Conservation (phyloP, 2,329 filamentous ascomycete genomes). For the Tolypocladium ophioglossoides region DNA sequence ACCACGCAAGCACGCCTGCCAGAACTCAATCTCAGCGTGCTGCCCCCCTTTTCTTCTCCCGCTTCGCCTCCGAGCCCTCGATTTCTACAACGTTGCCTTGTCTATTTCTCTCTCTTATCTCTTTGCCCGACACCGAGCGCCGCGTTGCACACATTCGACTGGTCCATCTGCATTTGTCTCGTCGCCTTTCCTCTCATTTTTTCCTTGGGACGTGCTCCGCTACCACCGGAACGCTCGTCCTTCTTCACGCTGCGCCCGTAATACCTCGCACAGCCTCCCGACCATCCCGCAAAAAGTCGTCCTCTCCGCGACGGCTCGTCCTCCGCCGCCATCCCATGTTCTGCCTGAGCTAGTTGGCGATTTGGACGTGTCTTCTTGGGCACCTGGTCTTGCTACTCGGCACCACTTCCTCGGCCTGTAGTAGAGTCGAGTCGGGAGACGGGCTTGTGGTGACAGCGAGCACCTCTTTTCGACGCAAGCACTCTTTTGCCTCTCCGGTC, state of each 20-base stretch:
- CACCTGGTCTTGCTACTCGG: conserved; percentile 16
- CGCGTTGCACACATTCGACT: conserved; percentile 12
- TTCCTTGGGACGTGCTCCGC: conserved; percentile 14
- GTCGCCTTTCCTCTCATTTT: conserved; percentile 14
- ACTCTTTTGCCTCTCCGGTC: conserved; percentile 34
- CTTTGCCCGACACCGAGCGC: conserved; percentile 7
- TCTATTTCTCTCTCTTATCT: conserved; percentile 10
- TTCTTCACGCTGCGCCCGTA: conserved; percentile 14
- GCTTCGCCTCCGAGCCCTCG: conserved; percentile 11
- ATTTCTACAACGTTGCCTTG: conserved; percentile 5
- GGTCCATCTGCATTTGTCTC: conserved; percentile 13
- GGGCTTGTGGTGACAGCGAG: conserved; percentile 37
- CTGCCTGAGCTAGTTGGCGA: conserved; percentile 16
- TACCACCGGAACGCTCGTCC: conserved; percentile 14
- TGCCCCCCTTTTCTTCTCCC: conserved; percentile 19
- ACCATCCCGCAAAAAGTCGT: conserved; percentile 4
- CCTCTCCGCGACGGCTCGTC: conserved; percentile 10
- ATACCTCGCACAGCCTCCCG: conserved; percentile 13
- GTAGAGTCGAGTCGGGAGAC: conserved; percentile 11
- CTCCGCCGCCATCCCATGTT: conserved; percentile 20
- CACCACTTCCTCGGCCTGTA: conserved; percentile 10
- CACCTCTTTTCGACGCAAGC: conserved; percentile 24
- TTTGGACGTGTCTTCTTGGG: conserved; percentile 20
- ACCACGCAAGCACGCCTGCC: conserved; percentile 7
- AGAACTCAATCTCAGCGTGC: conserved; percentile 8